Evolutionary conservation across 495 filamentous ascomycete genomes (phyloP).

Genomic region (Trichoderma virens): DNA sequence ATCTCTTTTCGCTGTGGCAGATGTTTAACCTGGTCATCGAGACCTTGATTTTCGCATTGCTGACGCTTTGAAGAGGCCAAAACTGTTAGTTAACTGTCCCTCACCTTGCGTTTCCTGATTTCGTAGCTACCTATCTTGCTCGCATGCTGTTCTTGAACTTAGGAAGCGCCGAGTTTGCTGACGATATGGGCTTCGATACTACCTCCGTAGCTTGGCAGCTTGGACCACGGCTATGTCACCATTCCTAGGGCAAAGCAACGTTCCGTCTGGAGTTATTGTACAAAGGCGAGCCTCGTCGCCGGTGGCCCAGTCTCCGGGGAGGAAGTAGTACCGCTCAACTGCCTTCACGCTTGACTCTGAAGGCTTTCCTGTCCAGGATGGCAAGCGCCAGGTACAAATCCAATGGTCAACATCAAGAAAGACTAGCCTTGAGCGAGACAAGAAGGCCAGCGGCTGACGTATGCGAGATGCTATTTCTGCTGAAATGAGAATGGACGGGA

Average conservation of each 20-base stretch:
- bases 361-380: neutral
- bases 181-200: neutral
- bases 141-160: neutral
- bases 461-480: neutral
- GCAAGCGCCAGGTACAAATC: neutral
- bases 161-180: neutral
- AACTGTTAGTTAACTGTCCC: too few relatives aligned
- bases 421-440: neutral
- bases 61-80: too few relatives aligned
- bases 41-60: too few relatives aligned
- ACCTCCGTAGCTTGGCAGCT: slow-evolving; percentile 4
- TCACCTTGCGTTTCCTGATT: too few relatives aligned
- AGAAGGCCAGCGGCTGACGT: neutral
- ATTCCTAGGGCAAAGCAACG: slow-evolving; percentile 17
- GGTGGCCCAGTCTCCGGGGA: slow-evolving; percentile 20
- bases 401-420: neutral
- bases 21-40: too few relatives aligned
- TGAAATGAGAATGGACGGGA: neutral
- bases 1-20: too few relatives aligned
- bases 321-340: slow-evolving; percentile 17
- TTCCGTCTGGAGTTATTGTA: slow-evolving; percentile 14
- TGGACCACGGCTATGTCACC: slow-evolving; percentile 15
- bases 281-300: slow-evolving; percentile 10
- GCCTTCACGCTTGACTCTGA: neutral
- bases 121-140: too few relatives aligned